Percentiles rank a stretch among this genome's conserved stretches.
Conservation (phyloP, 257 asterid genomes). For the Primulina huaijiensis region DNA sequence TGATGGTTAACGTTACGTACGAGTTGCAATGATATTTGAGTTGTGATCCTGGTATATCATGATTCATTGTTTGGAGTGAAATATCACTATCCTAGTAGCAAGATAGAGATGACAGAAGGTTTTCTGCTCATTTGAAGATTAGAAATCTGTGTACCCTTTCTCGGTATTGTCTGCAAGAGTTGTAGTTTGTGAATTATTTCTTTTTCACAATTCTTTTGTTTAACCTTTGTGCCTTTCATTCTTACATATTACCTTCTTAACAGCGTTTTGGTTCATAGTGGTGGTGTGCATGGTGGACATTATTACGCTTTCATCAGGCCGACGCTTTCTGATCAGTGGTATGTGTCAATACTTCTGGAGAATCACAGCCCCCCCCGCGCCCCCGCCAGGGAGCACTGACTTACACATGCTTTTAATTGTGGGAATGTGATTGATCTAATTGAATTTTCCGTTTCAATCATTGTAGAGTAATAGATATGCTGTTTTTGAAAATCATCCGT, state of each 20-base stretch:
- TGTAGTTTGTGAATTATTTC: not conserved
- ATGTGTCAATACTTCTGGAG: conserved; percentile 30
- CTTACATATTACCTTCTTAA: conserved; percentile 22
- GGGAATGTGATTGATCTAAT: not conserved
- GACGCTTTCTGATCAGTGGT: conserved; percentile 90
- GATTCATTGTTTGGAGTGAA: conserved; percentile 12
- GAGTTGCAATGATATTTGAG: conserved; percentile 6
- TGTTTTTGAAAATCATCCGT: conserved; percentile 5
- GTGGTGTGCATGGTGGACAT: conserved; percentile 98
- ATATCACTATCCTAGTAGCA: not conserved
- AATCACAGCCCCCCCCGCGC: not conserved
- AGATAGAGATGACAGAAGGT: conserved; percentile 12
- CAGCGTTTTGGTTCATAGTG: conserved; percentile 98
- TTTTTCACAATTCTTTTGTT: not conserved
- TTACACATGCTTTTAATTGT: not conserved
- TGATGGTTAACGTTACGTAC: conserved; percentile 16
- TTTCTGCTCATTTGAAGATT: conserved; percentile 11
- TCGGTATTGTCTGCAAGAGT: not conserved
- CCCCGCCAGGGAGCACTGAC: not conserved
- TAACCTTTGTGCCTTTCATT: conserved; percentile 1
- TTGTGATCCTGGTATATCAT: not conserved
- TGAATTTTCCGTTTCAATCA: conserved; percentile 2
- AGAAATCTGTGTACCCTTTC: conserved; percentile 1
- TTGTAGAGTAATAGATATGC: not conserved
- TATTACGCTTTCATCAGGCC: conserved; percentile 99